Evolutionary conservation across 345 rosid species (phyloP).

Genomic region (Salix purpurea): DNA sequence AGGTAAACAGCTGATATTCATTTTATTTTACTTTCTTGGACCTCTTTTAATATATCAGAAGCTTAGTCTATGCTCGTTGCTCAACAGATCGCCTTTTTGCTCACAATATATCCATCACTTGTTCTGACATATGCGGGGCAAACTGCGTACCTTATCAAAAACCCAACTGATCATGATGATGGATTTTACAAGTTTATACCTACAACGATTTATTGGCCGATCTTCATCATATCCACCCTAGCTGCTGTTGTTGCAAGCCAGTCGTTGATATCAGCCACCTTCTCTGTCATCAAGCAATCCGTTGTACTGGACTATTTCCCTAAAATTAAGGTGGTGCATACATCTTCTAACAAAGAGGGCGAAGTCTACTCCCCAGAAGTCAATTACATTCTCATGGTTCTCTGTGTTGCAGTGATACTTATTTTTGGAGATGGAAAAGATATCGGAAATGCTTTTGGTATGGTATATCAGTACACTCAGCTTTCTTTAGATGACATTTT

Average conservation of each 20-base stretch:
- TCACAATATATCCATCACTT: slow-evolving; percentile 74
- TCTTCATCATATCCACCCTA: slow-evolving; percentile 61
- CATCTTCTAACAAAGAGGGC: slow-evolving; percentile 68
- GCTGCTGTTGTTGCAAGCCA: slow-evolving; percentile 90
- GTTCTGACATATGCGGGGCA: slow-evolving; percentile 87
- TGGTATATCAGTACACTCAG: not conserved
- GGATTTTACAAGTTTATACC: slow-evolving; percentile 89
- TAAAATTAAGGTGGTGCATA: slow-evolving; percentile 82
- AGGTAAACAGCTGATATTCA: slow-evolving; percentile 25
- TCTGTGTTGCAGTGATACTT: slow-evolving; percentile 72
- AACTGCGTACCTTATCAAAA: slow-evolving; percentile 70
- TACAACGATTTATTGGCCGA: slow-evolving; percentile 66
- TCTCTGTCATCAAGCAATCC: slow-evolving; percentile 85
- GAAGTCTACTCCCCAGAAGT: slow-evolving; percentile 90
- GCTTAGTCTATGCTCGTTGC: slow-evolving; percentile 12
- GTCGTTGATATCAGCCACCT: slow-evolving; percentile 84
- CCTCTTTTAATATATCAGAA: not conserved
- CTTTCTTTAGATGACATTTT: slow-evolving; percentile 4
- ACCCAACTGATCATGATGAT: slow-evolving; percentile 56
- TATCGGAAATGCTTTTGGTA: slow-evolving; percentile 84
- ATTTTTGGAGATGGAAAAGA: slow-evolving; percentile 76
- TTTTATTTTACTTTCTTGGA: not conserved
- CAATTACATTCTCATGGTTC: slow-evolving; percentile 78
- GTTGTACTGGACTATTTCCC: slow-evolving; percentile 86
- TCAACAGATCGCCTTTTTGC: slow-evolving; percentile 62